Conservation (phyloP, 805 yeast species). For the Grigorovia transvaalensis region DNA sequence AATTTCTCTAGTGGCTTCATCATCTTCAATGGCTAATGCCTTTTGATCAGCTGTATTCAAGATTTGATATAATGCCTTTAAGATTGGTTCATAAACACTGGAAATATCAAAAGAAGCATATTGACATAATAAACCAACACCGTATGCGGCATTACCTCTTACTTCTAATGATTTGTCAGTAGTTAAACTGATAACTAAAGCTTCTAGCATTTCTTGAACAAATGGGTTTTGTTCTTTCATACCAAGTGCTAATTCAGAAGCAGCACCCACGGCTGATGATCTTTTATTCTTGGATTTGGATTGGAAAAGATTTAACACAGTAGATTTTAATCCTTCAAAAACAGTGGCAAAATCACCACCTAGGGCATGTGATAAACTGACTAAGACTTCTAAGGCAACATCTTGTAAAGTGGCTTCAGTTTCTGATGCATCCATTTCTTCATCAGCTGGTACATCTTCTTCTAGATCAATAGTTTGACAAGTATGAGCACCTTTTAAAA, state of each 20-base stretch:
- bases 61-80: slow-evolving; percentile 58
- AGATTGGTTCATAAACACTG: slow-evolving; percentile 54
- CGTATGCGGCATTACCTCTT: slow-evolving; percentile 91
- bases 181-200: slow-evolving; percentile 58
- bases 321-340: slow-evolving; percentile 61
- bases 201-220: slow-evolving; percentile 57
- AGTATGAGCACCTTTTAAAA: slow-evolving; percentile 73
- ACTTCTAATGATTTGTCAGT: slow-evolving; percentile 77
- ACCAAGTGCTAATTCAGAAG: slow-evolving; percentile 80
- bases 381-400: slow-evolving; percentile 76
- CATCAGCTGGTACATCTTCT: slow-evolving; percentile 47
- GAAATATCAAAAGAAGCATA: slow-evolving; percentile 45
- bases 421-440: slow-evolving; percentile 46
- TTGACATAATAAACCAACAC: slow-evolving; percentile 67
- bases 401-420: slow-evolving; percentile 67
- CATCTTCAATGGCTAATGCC: slow-evolving; percentile 41
- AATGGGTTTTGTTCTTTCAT: slow-evolving; percentile 57
- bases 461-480: slow-evolving; percentile 72
- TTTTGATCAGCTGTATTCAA: slow-evolving; percentile 72
- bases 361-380: slow-evolving; percentile 63
- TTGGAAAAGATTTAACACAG: slow-evolving; percentile 44
- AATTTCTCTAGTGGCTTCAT: slow-evolving; percentile 69
- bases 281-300: slow-evolving; percentile 66
- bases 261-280: slow-evolving; percentile 74
- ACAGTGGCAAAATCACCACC: slow-evolving; percentile 68